Evolutionary conservation across 306 rosid species (phyloP).

Genomic region (Cucurbita moschata): DNA sequence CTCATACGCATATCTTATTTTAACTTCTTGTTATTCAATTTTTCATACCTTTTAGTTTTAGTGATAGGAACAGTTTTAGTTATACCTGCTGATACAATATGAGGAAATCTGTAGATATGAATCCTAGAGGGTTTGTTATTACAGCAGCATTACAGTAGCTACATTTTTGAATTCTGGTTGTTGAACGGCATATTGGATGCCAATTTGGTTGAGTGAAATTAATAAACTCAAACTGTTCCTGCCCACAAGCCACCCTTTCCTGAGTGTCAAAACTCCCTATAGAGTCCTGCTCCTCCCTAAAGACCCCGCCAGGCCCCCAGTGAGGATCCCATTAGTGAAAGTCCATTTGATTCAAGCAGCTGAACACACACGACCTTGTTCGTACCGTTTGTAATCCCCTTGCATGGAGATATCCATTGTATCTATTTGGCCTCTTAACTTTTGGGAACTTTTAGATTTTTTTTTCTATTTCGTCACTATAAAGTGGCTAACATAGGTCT

Average conservation of each 20-base stretch:
- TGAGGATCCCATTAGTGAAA: neutral
- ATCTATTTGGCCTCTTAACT: too few relatives aligned
- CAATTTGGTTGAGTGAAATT: neutral
- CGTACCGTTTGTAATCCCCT: too few relatives aligned
- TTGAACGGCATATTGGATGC: neutral
- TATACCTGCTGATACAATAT: slow-evolving; percentile 4
- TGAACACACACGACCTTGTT: neutral
- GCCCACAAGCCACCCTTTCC: neutral
- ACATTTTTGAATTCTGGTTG: neutral
- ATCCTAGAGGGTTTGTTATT: neutral
- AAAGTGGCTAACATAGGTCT: too few relatives aligned
- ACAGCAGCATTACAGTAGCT: neutral
- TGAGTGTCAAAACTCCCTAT: neutral
- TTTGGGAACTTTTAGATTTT: too few relatives aligned
- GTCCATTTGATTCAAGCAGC: neutral
- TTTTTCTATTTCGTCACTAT: too few relatives aligned
- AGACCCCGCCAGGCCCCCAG: neutral
- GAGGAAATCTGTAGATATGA: slow-evolving; percentile 7
- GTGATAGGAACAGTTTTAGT: slow-evolving; percentile 4
- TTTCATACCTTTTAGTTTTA: slow-evolving; percentile 4
- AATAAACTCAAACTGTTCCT: neutral
- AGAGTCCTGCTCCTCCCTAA: neutral
- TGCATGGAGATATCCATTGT: too few relatives aligned
- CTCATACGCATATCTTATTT: neutral
- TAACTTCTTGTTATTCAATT: neutral